Evolutionary conservation across 2,329 filamentous ascomycete genomes (phyloP).

Genomic region (Colletotrichum melonis): DNA sequence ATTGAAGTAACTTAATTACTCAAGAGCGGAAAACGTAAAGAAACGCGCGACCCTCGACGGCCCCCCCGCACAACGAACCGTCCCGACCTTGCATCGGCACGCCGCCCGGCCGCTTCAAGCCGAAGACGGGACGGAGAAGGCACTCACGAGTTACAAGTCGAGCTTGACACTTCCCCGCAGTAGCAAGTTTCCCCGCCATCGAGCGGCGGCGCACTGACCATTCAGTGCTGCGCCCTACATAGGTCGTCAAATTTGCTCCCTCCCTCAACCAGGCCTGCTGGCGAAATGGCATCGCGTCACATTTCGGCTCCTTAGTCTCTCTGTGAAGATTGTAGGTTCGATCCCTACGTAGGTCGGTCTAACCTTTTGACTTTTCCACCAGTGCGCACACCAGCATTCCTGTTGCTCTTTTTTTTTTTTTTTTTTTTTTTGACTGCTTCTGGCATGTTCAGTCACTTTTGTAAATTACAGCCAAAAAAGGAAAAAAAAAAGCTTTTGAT

Average conservation of each 20-base stretch:
- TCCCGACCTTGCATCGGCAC: neutral
- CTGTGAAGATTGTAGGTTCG: constrained; percentile 36
- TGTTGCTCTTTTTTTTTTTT: too few relatives aligned
- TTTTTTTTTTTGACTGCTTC: neutral
- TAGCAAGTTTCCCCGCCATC: too few relatives aligned
- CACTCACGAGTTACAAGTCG: neutral
- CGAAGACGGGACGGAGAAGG: constrained; percentile 1
- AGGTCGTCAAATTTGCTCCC: accelerated
- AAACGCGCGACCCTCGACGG: too few relatives aligned
- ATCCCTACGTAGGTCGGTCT: constrained; percentile 28
- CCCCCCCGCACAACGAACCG: neutral
- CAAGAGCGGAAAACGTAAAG: too few relatives aligned
- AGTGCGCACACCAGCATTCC: neutral
- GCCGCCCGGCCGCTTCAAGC: neutral
- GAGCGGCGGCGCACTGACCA: neutral
- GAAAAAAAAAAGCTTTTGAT: neutral
- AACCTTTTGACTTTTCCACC: neutral
- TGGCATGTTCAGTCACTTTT: too few relatives aligned
- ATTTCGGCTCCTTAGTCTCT: constrained; percentile 29
- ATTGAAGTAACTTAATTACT: too few relatives aligned
- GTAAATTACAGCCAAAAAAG: too few relatives aligned
- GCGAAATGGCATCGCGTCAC: constrained; percentile 36
- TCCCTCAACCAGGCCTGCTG: constrained; percentile 10
- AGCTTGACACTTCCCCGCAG: neutral
- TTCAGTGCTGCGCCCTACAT: accelerated